Base-by-base conservation (phyloP, 169 alveolate genomes). In the Neospora caninum region DNA sequence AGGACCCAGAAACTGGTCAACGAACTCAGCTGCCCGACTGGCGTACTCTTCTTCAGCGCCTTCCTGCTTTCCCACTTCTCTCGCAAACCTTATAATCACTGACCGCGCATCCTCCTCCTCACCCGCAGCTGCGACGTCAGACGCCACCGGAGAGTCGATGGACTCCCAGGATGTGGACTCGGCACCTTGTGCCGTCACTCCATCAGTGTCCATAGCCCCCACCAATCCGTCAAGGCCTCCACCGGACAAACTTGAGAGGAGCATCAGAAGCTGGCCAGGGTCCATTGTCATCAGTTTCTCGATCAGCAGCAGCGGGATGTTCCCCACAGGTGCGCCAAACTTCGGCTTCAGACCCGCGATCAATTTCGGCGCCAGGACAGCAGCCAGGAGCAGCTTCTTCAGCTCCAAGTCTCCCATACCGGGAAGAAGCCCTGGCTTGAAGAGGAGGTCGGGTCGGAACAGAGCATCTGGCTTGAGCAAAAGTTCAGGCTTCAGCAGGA, bases 1-100 rank as follows among this genome's bases (percentile, higher is more conserved):
- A 34, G 84, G 84, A 13, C 41, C 16, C 43, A 73, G 89, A 82
- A 82, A 82, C 89, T 82, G 89, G 67, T 82, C 89, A 31, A 82
- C 89, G 29, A 82, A 82, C 31, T 82, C 89, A 41, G 89, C 89
- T 16, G 89, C 89, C 25, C 89, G 67, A 1, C 67, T 29, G 41
- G 69, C 89, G 89, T 82, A 82, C 89, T 82, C 67, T 31, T 43
- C 89, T 31, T 39, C 69, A 45, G 54, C 89, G 36, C 89, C 89
- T 41, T 82, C 54, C 38, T 36, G 89, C 20, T 69, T 82, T 6
- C 89, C 89, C n/a, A 82, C 89, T 69, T 82, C 89, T 49, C 89
- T 9, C 54, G 89, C 89, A 82, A 36, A 82, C 54, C 67, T 18
- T 18, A 82, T 82, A 31, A 82, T 82, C 41, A 36, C 0, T 20